Conservation (phyloP, 495 filamentous ascomycete genomes). For the Apiosordaria backusii region DNA sequence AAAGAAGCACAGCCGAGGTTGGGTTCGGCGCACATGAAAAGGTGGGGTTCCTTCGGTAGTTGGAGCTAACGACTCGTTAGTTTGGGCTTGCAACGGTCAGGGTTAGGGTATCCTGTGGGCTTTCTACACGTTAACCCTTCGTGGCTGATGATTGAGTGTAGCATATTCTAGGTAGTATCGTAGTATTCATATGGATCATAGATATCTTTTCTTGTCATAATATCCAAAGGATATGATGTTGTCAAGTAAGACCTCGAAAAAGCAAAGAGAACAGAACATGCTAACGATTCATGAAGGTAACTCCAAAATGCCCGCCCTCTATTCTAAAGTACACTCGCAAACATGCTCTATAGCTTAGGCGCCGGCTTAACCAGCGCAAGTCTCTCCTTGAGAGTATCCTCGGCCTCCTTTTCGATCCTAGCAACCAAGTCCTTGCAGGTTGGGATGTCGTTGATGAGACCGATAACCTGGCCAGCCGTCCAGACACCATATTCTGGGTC, state of each 20-base stretch:
- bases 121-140: background rate
- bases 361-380: slow-evolving; percentile 36
- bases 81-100: background rate
- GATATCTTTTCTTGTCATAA: background rate
- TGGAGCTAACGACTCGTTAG: slow-evolving; percentile 7
- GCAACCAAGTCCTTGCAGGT: slow-evolving; percentile 53
- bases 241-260: background rate
- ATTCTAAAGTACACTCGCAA: background rate
- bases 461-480: slow-evolving; percentile 64
- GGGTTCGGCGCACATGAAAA: slow-evolving; percentile 1
- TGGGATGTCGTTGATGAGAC: slow-evolving; percentile 63
- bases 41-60: slow-evolving; percentile 12
- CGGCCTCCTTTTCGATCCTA: slow-evolving; percentile 60
- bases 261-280: background rate
- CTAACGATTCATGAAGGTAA: slow-evolving; percentile 5
- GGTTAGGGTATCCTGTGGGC: slow-evolving; percentile 23
- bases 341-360: slow-evolving; percentile 39
- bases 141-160: background rate
- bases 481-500: slow-evolving; percentile 84
- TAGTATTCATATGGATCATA: background rate
- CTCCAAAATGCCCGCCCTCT: background rate
- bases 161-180: background rate
- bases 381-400: slow-evolving; percentile 48
- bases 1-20: slow-evolving; percentile 23
- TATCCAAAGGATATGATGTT: background rate